A percentile compares a stretch with the other conserved stretches of the same genome.
phyloP scores from a whole-genome alignment of 768 basidiomycete genomes.

The Kwoniella europaea region DNA sequence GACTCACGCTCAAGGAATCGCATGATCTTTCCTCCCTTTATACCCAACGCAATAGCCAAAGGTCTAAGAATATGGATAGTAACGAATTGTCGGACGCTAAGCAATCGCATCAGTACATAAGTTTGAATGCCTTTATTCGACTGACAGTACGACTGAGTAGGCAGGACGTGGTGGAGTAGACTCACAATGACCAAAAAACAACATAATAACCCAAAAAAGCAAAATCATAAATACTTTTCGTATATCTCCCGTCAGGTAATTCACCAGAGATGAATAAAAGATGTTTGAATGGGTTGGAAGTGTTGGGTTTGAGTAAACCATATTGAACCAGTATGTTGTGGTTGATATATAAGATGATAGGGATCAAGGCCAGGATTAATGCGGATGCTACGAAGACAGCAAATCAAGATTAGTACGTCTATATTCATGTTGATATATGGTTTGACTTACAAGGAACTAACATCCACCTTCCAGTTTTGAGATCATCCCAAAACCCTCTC shows the following conservation, averaged over 20 bases:
- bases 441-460: slow-evolving; percentile 73
- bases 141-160: background rate
- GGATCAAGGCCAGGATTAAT: slow-evolving; percentile 46
- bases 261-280: slow-evolving; percentile 67
- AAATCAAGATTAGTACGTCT: too few relatives aligned
- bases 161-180: slow-evolving; percentile 7
- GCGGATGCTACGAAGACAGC: too few relatives aligned
- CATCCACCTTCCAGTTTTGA: slow-evolving; percentile 70
- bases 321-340: slow-evolving; percentile 60
- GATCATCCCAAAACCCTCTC: slow-evolving; percentile 64
- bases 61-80: slow-evolving; percentile 70
- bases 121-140: too few relatives aligned
- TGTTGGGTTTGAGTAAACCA: slow-evolving; percentile 50
- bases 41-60: slow-evolving; percentile 72
- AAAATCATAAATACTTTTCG: slow-evolving; percentile 75
- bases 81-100: slow-evolving; percentile 71
- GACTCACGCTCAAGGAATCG: slow-evolving; percentile 80
- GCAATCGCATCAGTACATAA: background rate
- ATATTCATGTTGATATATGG: too few relatives aligned
- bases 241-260: slow-evolving; percentile 60
- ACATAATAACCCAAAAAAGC: slow-evolving; percentile 81
- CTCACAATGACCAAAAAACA: slow-evolving; percentile 79
- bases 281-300: slow-evolving; percentile 74
- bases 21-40: slow-evolving; percentile 73
- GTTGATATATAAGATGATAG: slow-evolving; percentile 46